phyloP scores from a whole-genome alignment of 2,329 filamentous ascomycete species.

The Talaromyces sp. region DNA sequence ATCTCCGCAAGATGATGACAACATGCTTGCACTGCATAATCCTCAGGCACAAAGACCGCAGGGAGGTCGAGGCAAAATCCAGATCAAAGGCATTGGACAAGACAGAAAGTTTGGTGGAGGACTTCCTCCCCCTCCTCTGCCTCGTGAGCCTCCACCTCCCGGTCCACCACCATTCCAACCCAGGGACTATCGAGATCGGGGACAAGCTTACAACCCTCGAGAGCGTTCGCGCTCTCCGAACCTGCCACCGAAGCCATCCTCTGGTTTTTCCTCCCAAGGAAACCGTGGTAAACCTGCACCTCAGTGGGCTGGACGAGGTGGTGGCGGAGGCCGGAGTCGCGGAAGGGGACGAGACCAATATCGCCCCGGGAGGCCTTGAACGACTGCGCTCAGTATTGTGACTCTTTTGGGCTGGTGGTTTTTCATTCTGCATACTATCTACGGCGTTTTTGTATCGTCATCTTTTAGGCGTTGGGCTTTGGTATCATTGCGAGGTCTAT shows the following conservation, averaged over 20 bases:
- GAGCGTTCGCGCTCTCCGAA: conserved; percentile 28
- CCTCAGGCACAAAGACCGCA: conserved; percentile 5
- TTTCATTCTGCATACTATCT: not conserved
- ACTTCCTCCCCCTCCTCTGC: conserved; percentile 7
- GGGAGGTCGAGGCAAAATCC: conserved; percentile 28
- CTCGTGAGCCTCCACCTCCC: conserved; percentile 5
- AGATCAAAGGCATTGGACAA: conserved; percentile 27
- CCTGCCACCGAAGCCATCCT: not conserved
- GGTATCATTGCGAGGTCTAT: not conserved
- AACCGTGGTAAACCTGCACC: not conserved
- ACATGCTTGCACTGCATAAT: conserved; percentile 21
- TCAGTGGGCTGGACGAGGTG: conserved; percentile 9
- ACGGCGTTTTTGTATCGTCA: not conserved
- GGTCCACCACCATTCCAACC: conserved; percentile 1
- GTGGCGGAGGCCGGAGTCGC: conserved; percentile 14
- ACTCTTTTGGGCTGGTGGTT: not conserved
- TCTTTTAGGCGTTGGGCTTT: not conserved
- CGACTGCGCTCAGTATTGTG: not conserved
- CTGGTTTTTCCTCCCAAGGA: not conserved
- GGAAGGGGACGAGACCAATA: conserved; percentile 18
- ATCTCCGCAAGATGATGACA: conserved; percentile 32
- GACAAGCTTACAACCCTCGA: conserved; percentile 18
- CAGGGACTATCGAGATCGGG: conserved; percentile 22
- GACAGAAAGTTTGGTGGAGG: conserved; percentile 19
- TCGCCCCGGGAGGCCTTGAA: conserved; percentile 17